A percentile compares a stretch with the other conserved stretches of the same genome.
phyloP scores from a whole-genome alignment of 1,284 basidiomycete species.

The Butyriboletus appendiculatus region DNA sequence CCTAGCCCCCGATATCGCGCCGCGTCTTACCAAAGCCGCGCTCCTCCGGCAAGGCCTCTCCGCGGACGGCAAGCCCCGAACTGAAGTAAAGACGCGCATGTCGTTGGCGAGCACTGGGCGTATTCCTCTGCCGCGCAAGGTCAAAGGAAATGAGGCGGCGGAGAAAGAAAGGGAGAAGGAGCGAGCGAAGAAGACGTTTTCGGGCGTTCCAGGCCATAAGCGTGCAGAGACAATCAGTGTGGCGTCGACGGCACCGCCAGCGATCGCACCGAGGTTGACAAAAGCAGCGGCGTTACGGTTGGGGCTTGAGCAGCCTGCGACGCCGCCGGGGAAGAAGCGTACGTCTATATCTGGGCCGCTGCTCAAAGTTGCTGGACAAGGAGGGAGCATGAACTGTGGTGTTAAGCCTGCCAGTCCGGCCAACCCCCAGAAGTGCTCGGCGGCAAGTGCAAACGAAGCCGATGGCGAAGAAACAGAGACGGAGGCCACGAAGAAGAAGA shows the following conservation, averaged over 20 bases:
- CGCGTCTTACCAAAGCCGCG: slow-evolving; percentile 76
- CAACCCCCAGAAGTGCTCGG: slow-evolving; percentile 12
- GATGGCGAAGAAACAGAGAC: slow-evolving; percentile 38
- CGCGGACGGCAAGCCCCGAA: slow-evolving; percentile 33
- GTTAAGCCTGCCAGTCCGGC: neutral
- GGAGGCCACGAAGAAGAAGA: slow-evolving; percentile 27
- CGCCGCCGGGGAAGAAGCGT: slow-evolving; percentile 37
- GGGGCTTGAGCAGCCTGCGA: slow-evolving; percentile 44
- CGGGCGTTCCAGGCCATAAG: slow-evolving; percentile 78
- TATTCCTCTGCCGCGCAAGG: slow-evolving; percentile 27
- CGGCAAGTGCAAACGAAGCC: slow-evolving; percentile 27
- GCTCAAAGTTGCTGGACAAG: slow-evolving; percentile 5
- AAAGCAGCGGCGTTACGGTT: slow-evolving; percentile 68
- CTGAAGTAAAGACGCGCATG: slow-evolving; percentile 29
- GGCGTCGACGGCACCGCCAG: slow-evolving; percentile 72
- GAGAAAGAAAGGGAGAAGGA: slow-evolving; percentile 58
- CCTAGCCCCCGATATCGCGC: slow-evolving; percentile 65
- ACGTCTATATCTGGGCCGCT: slow-evolving; percentile 19
- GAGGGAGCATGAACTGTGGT: slow-evolving; percentile 5
- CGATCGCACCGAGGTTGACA: slow-evolving; percentile 71
- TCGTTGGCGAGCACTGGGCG: slow-evolving; percentile 35
- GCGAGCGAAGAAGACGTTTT: slow-evolving; percentile 60
- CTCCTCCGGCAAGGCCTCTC: slow-evolving; percentile 65
- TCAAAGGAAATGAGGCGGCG: slow-evolving; percentile 26
- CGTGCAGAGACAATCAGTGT: slow-evolving; percentile 64